Conservation (phyloP, 192 early-diverging fungal genomes). For the Dimargaris cristalligena region DNA sequence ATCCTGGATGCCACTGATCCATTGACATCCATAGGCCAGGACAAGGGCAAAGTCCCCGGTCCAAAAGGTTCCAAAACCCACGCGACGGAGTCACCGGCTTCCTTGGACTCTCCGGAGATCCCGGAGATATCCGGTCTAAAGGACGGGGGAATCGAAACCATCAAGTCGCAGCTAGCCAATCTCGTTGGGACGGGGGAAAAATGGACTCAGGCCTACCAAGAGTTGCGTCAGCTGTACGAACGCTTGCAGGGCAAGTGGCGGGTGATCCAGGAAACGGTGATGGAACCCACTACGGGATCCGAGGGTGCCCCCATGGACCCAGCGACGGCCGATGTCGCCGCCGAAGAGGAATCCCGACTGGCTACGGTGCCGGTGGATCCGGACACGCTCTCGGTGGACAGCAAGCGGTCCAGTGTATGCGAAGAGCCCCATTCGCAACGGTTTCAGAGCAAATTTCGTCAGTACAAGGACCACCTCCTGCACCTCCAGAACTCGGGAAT, state of each 20-base stretch:
- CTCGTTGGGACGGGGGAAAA: neutral
- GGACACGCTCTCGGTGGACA: neutral
- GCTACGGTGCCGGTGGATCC: too few relatives aligned
- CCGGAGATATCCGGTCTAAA: too few relatives aligned
- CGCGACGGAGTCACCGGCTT: too few relatives aligned
- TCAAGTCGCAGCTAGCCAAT: neutral
- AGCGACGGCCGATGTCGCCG: too few relatives aligned
- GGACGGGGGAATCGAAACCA: too few relatives aligned
- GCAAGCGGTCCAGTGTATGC: conserved; percentile 1
- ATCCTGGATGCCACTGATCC: conserved; percentile 7
- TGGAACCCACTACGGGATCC: neutral
- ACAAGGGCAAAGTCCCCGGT: too few relatives aligned
- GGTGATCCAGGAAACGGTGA: neutral
- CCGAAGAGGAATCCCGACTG: too few relatives aligned
- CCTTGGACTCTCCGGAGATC: too few relatives aligned
- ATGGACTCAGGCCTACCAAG: neutral
- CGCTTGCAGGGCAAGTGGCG: neutral
- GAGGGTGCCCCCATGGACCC: too few relatives aligned
- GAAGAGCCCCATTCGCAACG: conserved; percentile 2
- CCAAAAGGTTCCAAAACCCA: too few relatives aligned
- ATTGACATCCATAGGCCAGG: too few relatives aligned
- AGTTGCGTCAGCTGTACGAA: neutral
- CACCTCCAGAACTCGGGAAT: neutral
- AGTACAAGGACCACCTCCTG: neutral
- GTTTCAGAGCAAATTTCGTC: neutral